Evolutionary conservation across 108 stramenopile genomes (phyloP), one percentile per base, ranked within the genome.

Genomic region (Fragilaria crotonensis): DNA sequence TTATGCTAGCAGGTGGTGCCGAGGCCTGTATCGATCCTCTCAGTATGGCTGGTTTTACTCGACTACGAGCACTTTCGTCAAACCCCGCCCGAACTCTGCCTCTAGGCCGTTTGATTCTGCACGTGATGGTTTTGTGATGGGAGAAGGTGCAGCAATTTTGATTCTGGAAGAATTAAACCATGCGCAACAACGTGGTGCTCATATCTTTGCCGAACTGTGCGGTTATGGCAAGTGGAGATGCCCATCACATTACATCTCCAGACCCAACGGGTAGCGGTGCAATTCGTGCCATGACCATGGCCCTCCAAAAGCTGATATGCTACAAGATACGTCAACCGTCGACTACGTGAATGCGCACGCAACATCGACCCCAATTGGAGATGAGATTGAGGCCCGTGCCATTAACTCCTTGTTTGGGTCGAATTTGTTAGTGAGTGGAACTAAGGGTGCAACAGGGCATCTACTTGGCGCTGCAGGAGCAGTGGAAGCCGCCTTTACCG

Each of bases 381-480:
- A 99, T 67, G 83, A 85, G 29, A 87, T 90, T 19, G 97, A 98
- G 66, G 72, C 73, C 14, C 41, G 63, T 27, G 95, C 92, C 5
- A 85, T 98, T 17, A 65, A 82, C 41, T 41, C 36, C 7, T 11
- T 14, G 11, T 47, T 33, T 29, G 31, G 25, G 19, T 48, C 25
- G 41, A 7, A 41, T 41, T 59, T 82, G 22, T 59, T 66, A 41
- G 87, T 99, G 3, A 93, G 90, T 59, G 78, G 85, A 27, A 97
- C 97, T 18, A 99, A 99, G 71, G 98, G 98, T 28, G 76, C 84
- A 3, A 95, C 93, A 1, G 98, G 96, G 0, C 98, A 99, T 65
- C 65, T 97, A 58, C 77, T 99, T 2, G 98, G 98, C 9, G 98
- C 97, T 0, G 96, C 98, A 5, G 98, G 98, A 26, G 96, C 96